Percentiles rank a stretch among this genome's conserved stretches.
Conservation (phyloP, 345 rosid genomes). For the Citrus reticulata region DNA sequence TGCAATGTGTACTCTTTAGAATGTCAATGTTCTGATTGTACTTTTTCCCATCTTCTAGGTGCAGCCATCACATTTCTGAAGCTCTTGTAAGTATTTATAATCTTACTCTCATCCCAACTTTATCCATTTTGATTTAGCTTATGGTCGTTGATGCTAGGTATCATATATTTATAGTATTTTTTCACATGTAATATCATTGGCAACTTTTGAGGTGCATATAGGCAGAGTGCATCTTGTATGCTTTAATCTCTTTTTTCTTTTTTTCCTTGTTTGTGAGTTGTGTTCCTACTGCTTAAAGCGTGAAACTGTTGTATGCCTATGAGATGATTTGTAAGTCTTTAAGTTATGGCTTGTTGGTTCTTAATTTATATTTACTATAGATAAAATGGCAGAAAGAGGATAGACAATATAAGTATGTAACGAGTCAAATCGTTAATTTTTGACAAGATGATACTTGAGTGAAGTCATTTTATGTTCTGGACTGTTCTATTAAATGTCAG, state of each 20-base stretch:
- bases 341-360: neutral
- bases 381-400: neutral
- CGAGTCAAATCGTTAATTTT: neutral
- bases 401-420: neutral
- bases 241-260: too few species aligned
- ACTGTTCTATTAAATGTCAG: neutral
- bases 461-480: neutral
- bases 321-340: neutral
- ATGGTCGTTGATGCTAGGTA: neutral
- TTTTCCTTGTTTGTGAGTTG: neutral
- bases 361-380: neutral
- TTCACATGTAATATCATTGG: neutral
- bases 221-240: neutral
- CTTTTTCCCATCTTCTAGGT: constrained; percentile 30
- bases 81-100: constrained; percentile 39
- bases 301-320: neutral
- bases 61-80: constrained; percentile 21
- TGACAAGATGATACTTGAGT: neutral
- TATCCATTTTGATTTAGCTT: neutral
- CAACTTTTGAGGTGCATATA: neutral
- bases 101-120: neutral
- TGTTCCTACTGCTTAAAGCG: neutral
- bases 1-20: neutral
- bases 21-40: constrained; percentile 11
- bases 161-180: neutral